Evolutionary conservation across 345 rosid genomes (phyloP).

Genomic region (Syzygium jambos): DNA sequence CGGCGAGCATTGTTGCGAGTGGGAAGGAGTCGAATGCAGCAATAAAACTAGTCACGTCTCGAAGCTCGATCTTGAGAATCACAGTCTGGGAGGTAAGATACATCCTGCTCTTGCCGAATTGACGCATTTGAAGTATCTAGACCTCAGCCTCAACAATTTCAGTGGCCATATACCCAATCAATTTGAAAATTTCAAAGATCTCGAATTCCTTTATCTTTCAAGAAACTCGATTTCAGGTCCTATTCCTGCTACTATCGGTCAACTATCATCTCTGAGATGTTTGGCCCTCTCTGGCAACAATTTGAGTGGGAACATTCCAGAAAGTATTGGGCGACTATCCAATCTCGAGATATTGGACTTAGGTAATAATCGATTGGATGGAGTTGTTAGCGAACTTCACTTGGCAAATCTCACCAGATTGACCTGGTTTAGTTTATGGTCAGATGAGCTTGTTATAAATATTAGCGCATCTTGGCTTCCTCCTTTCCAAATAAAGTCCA

Average conservation of each 20-base stretch:
- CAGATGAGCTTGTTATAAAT: not conserved
- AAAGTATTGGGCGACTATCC: not conserved
- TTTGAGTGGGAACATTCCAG: slow-evolving; percentile 7
- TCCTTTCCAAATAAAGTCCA: not conserved
- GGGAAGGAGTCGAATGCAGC: not conserved
- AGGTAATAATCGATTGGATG: slow-evolving; percentile 3
- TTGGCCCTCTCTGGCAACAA: slow-evolving; percentile 3
- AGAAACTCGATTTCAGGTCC: slow-evolving; percentile 9
- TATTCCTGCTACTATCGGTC: slow-evolving; percentile 3
- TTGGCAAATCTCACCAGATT: slow-evolving; percentile 13
- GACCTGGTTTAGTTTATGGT: not conserved
- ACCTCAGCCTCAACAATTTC: not conserved
- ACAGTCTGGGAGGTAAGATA: not conserved
- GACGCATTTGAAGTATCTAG: not conserved
- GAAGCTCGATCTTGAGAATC: not conserved
- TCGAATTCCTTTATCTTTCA: not conserved
- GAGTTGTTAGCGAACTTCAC: slow-evolving; percentile 11
- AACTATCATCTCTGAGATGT: not conserved
- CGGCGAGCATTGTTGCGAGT: not conserved
- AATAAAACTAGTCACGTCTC: not conserved
- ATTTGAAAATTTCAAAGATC: not conserved
- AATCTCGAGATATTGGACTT: not conserved
- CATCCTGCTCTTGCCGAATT: not conserved
- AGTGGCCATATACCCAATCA: slow-evolving; percentile 5
- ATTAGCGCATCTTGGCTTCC: not conserved